phyloP scores from a whole-genome alignment of 345 rosid genomes.

The Ricinus communis region DNA sequence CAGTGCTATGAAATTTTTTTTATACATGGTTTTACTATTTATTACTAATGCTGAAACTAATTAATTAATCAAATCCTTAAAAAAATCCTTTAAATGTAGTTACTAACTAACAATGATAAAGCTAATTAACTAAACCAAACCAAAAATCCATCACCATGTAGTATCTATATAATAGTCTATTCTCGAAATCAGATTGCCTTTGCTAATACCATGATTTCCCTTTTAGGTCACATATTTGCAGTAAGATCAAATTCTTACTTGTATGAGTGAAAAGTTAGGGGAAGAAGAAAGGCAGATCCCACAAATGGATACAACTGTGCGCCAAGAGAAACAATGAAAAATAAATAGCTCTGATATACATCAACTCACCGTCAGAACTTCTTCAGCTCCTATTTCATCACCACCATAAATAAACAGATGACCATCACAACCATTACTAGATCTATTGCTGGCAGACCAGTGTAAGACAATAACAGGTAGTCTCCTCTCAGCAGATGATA shows the following conservation, averaged over 20 bases:
- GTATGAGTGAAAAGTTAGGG: background rate
- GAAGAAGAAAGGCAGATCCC: background rate
- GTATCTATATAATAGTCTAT: background rate
- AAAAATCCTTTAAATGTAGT: too few species aligned
- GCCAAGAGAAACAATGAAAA: background rate
- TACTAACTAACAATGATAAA: too few species aligned
- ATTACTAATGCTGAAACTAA: background rate
- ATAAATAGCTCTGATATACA: constrained; percentile 8
- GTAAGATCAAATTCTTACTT: background rate
- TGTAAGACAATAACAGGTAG: constrained; percentile 76
- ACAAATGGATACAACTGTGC: background rate
- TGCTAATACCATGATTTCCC: background rate
- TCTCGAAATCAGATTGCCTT: constrained; percentile 1
- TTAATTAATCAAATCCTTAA: too few species aligned
- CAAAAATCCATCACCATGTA: background rate
- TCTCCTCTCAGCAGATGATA: constrained; percentile 69
- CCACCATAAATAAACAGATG: constrained; percentile 83
- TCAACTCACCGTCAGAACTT: constrained; percentile 67
- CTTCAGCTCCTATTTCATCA: constrained; percentile 78
- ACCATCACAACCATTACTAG: constrained; percentile 48
- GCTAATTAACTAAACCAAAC: background rate
- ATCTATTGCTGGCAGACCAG: constrained; percentile 52
- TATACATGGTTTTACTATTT: background rate
- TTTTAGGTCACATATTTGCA: background rate
- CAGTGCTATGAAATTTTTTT: too few species aligned